Evolutionary conservation across 2,329 filamentous ascomycete species (phyloP).

Genomic region (Fusarium sambucinum): DNA sequence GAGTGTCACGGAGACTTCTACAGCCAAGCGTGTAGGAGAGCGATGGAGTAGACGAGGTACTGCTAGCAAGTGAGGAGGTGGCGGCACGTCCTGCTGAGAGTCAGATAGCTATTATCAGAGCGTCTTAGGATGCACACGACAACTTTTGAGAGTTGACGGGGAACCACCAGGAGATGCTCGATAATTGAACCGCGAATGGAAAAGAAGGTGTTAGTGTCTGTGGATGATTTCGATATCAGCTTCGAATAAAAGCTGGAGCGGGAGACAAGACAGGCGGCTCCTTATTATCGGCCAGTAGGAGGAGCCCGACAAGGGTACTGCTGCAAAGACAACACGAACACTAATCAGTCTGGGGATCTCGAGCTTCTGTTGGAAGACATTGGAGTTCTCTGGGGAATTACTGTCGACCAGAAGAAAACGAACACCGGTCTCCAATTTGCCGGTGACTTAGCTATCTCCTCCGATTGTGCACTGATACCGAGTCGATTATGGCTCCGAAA

Average conservation of each 20-base stretch:
- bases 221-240: not conserved
- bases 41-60: no score
- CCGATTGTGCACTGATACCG: not conserved
- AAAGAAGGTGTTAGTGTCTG: not conserved
- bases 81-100: not conserved
- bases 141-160: not conserved
- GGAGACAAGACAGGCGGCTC: not conserved
- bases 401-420: constrained; percentile 1
- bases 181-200: not conserved
- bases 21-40: not conserved
- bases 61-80: not conserved
- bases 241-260: not conserved
- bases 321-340: constrained; percentile 3
- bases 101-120: not conserved
- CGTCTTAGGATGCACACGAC: not conserved
- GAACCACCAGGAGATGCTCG: not conserved
- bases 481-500: not conserved
- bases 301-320: constrained; percentile 14
- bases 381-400: not conserved
- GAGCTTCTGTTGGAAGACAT: not conserved
- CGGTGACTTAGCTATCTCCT: not conserved
- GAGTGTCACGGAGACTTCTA: not conserved
- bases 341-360: not conserved
- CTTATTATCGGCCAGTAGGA: constrained; percentile 10
- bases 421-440: not conserved